Evolutionary conservation across 768 basidiomycete genomes (phyloP), one percentile per base, ranked within the genome.

Genomic region (Leccinum disarticulatum): DNA sequence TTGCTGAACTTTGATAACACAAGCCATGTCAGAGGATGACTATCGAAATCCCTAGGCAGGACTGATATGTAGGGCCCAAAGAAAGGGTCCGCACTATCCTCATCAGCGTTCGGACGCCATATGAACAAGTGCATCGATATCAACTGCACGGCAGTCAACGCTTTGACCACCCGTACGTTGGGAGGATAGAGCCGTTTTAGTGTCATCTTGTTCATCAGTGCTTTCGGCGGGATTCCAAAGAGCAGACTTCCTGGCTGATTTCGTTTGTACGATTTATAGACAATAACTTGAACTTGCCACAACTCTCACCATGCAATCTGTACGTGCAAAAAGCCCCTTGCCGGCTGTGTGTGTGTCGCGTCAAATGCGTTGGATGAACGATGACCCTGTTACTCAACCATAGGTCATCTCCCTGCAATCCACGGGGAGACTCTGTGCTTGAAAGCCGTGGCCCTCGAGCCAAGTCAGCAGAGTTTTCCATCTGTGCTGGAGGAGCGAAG

Each of bases 21-120:
- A 5, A 81, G 59, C 92, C 91, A 94, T 19, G 87, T 82, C n/a
- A 97, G 77, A 6, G 95, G 96, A 75, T 97, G 94, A 27, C 77
- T 77, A 46, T 79, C 79, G 71, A 98, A 95, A 30, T 85, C 74
- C 56, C 70, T 70, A 3, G 96, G 96, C 28, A 98, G 75, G 1
- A 86, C 80, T 0, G 87, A 86, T 50, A 97, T 86, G 70, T 93
- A 97, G 2, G 91, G 87, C 28, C 87, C 84, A 71, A 87, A 88
- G 14, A 70, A 71, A 64, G 81, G 76, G 65, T 91, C 88, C 27
- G 61, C 62, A 22, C 84, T 86, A 17, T 76, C 75, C 3, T 67
- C 71, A 7, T 69, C 67, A n/a, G 58, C 66, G 35, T 60, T 56
- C 2, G 87, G 88, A 47, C 81, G 81, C 73, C 90, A 80, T 2